Conservation (phyloP, 768 basidiomycete species). For the Scleroderma bovista region DNA sequence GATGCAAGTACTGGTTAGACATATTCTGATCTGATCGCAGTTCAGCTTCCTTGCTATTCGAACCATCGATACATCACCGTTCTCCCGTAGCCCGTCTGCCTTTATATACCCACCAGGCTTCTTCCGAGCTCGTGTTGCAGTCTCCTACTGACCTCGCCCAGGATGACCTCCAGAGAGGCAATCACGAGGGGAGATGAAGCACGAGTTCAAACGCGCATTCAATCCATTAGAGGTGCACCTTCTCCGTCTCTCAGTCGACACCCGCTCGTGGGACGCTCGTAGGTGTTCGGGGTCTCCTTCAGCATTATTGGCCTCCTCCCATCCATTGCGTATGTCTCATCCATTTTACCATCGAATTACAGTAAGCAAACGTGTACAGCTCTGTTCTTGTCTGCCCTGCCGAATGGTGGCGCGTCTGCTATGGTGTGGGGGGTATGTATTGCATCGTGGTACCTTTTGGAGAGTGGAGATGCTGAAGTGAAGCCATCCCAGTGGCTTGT, state of each 20-base stretch:
- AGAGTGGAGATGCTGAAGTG: no score
- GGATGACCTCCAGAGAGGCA: neutral
- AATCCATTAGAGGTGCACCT: constrained; percentile 26
- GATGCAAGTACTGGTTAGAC: no score
- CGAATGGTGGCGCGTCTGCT: constrained; percentile 47
- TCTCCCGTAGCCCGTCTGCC: no score
- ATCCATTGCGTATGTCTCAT: constrained; percentile 49
- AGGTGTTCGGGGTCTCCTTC: constrained; percentile 71
- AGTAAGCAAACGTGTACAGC: constrained; percentile 18
- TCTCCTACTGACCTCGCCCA: neutral
- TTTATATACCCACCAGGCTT: no score
- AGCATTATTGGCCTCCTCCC: constrained; percentile 67
- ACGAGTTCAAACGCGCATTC: constrained; percentile 33
- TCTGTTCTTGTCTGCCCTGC: constrained; percentile 43
- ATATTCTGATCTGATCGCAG: no score
- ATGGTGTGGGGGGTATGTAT: constrained; percentile 42
- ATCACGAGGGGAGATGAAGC: constrained; percentile 11
- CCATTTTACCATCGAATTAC: neutral
- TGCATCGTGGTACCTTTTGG: no score
- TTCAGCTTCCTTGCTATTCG: no score
- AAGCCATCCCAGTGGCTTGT: constrained; percentile 31
- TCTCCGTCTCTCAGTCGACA: neutral
- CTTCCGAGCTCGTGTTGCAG: no score
- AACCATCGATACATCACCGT: no score
- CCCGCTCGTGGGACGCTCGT: no score